Base-by-base conservation (phyloP, 148 eudicot species). In the Spergularia bocconei region DNA sequence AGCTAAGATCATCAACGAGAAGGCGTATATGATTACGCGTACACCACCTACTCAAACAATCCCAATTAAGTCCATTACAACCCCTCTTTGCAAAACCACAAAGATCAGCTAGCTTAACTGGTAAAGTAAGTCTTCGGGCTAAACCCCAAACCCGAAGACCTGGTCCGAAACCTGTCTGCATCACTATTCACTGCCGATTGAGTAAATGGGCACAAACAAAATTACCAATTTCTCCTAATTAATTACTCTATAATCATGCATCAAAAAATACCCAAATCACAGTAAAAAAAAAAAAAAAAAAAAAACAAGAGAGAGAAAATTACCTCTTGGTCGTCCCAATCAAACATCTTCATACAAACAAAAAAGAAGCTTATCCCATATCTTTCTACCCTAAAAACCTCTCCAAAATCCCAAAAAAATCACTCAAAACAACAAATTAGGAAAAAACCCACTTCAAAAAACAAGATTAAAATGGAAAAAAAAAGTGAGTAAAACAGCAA, bases 291-390 rank as follows among this genome's bases (percentile, higher is more conserved):
- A 69, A 39, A 9, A 21, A 9, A 21, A 20, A 60, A 63, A 63
- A 17, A 17, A 11, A 69, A 39, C 6, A 21, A 33, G 0, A 11
- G 6, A 1, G 47, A 54, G 13, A 13, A 61, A 59, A 63, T 53
- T 68, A 89, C 96, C 91, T 91, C 92, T 78, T 91, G 84, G 83
- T 91, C 96, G 82, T 91, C 81, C 96, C 96, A 91, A 91, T 89
- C 88, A 89, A 87, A 91, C 96, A 91, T 91, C 79, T 85, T 88
- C 77, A 70, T 59, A 79, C 65, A 62, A 54, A 70, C 62, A 62
- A 44, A 62, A 54, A 70, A 72, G 44, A 60, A 79, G 47, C 41
- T 76, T 60, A 79, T 74, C 77, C 81, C 84, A 76, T 29, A 29
- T 67, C 33, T 55, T 77, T 75, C 61, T 70, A 63, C 83, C 53